Percentiles rank a stretch among this genome's conserved stretches.
Conservation (phyloP, 768 basidiomycete species). For the Favolaschia claudopus region DNA sequence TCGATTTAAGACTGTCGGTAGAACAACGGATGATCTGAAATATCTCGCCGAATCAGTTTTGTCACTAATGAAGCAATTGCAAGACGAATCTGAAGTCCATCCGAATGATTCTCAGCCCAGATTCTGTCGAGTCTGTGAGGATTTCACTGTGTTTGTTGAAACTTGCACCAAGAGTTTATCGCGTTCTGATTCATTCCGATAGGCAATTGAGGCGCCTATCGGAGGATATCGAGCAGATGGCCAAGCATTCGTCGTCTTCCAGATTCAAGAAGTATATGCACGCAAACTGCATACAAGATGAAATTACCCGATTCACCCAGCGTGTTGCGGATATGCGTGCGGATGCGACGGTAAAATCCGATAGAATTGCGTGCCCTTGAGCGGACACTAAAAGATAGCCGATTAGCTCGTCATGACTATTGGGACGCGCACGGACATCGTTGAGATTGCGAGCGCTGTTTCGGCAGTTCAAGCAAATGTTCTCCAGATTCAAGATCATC, state of each 20-base stretch:
- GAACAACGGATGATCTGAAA: neutral
- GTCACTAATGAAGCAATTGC: neutral
- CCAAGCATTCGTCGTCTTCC: neutral
- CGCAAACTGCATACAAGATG: neutral
- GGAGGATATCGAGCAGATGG: neutral
- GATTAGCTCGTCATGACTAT: constrained; percentile 1
- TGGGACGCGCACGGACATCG: neutral
- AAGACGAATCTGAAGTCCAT: neutral
- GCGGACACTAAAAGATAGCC: too few relatives aligned
- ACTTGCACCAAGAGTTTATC: too few relatives aligned
- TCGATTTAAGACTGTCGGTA: neutral
- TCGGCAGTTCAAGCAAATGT: neutral
- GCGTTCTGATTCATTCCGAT: too few relatives aligned
- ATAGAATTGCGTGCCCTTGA: too few relatives aligned
- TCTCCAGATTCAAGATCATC: neutral
- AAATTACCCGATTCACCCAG: neutral
- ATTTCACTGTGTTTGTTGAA: too few relatives aligned
- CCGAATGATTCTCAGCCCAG: neutral
- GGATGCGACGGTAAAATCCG: neutral
- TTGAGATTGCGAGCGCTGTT: neutral
- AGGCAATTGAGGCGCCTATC: neutral
- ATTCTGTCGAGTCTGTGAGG: too few relatives aligned
- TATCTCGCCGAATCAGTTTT: neutral
- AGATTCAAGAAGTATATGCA: constrained; percentile 10
- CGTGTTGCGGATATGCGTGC: neutral